A percentile compares a stretch with the other conserved stretches of the same genome.
phyloP scores from a whole-genome alignment of 163 green algal species.

The Coccomyxa subellipsoidea region DNA sequence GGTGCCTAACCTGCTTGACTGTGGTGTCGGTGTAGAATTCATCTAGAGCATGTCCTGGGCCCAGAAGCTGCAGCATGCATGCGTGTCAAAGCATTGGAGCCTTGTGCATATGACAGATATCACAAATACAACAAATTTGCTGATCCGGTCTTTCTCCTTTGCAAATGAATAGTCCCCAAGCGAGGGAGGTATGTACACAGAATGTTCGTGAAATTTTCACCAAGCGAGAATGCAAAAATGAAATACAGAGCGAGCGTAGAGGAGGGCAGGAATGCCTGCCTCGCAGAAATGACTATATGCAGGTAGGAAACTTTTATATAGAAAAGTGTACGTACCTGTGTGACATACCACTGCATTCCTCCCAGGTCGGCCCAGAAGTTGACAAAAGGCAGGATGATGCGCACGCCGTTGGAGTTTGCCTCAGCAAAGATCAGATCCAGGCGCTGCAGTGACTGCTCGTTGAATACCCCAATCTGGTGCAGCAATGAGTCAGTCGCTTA shows the following conservation, averaged over 20 bases:
- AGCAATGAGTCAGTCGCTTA: background rate
- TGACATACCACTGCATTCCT: conserved; percentile 27
- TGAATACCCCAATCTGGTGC: conserved; percentile 12
- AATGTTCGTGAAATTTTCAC: background rate
- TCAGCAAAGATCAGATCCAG: conserved; percentile 16
- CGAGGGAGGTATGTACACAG: background rate
- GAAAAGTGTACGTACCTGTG: background rate
- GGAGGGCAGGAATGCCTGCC: background rate
- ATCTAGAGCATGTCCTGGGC: background rate
- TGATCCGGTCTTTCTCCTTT: too few species aligned
- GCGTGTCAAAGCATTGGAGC: too few species aligned
- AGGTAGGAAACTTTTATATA: too few species aligned
- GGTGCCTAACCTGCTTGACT: background rate
- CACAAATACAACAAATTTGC: too few species aligned
- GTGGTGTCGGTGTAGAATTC: background rate
- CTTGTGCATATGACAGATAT: background rate
- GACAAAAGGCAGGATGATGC: conserved; percentile 16
- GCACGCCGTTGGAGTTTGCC: conserved; percentile 8
- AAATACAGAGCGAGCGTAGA: background rate
- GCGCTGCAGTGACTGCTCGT: conserved; percentile 13
- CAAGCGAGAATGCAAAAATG: background rate
- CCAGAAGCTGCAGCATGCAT: background rate
- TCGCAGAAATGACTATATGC: background rate
- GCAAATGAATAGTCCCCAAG: too few species aligned
- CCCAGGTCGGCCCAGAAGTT: conserved; percentile 14